These are phyloP conservation scores for Sesbania bispinosa DNA, from an alignment of 306 rosid species.

Conservation along the genomic window DNA sequence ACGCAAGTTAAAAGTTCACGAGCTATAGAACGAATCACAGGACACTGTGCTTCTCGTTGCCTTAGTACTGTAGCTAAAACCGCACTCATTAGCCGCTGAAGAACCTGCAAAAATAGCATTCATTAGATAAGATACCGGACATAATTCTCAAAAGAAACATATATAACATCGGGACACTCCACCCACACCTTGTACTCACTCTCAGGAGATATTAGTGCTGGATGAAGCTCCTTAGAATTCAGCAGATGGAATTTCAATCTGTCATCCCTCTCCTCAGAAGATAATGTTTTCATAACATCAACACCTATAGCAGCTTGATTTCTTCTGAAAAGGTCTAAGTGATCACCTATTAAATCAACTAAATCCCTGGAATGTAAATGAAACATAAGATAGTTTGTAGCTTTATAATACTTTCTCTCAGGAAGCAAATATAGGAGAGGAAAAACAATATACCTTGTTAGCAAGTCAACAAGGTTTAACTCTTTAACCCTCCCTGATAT, in stretches of 20 bases:
- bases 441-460: conserved; percentile 61
- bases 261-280: conserved; percentile 95
- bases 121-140: conserved; percentile 38
- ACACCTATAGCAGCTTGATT: conserved; percentile 88
- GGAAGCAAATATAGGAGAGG: conserved; percentile 17
- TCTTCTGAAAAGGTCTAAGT: conserved; percentile 92
- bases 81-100: conserved; percentile 87
- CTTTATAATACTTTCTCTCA: conserved; percentile 9
- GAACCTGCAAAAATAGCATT: conserved; percentile 49
- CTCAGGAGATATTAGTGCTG: conserved; percentile 91
- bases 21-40: conserved; percentile 78
- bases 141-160: conserved; percentile 21
- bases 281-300: conserved; percentile 84
- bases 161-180: conserved; percentile 51
- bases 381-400: conserved; percentile 16
- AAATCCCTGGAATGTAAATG: conserved; percentile 69
- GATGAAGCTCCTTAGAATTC: conserved; percentile 95
- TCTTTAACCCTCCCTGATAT: conserved; percentile 70
- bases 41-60: conserved; percentile 82
- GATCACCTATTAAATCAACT: conserved; percentile 78
- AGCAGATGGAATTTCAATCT: conserved; percentile 82
- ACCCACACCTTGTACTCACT: conserved; percentile 99
- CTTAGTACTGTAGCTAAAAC: conserved; percentile 73
- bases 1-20: conserved; percentile 87
- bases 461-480: conserved; percentile 86